phyloP scores from a whole-genome alignment of 352 stramenopile species.

The Albugo candida region DNA sequence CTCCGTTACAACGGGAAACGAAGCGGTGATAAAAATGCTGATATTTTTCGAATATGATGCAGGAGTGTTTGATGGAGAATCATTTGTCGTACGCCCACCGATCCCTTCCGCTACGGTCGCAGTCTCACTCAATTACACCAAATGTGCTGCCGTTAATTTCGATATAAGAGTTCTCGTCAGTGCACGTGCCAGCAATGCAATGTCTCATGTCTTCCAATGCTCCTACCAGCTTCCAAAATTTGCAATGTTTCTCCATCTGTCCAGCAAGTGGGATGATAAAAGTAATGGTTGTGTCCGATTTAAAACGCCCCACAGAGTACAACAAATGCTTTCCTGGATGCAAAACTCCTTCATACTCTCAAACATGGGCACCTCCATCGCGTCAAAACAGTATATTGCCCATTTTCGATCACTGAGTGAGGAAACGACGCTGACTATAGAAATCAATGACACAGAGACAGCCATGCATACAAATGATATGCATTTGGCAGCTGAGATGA shows the following conservation, averaged over 20 bases:
- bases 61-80: constrained; percentile 75
- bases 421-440: constrained; percentile 16
- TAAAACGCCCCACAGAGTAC: constrained; percentile 40
- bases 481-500: constrained; percentile 63
- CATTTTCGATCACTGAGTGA: constrained; percentile 45
- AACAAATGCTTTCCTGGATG: constrained; percentile 56
- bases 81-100: constrained; percentile 35
- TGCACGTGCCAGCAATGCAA: constrained; percentile 47
- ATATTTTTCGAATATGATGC: constrained; percentile 73
- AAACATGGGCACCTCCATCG: constrained; percentile 9
- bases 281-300: constrained; percentile 44
- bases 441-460: constrained; percentile 14
- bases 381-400: constrained; percentile 4
- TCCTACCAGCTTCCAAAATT: constrained; percentile 72
- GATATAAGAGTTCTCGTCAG: constrained; percentile 62
- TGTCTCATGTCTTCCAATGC: constrained; percentile 79
- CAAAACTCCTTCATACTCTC: constrained; percentile 34
- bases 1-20: constrained; percentile 63
- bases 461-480: constrained; percentile 68
- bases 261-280: constrained; percentile 9
- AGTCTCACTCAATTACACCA: constrained; percentile 37
- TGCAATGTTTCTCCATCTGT: constrained; percentile 49
- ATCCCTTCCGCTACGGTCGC: constrained; percentile 21
- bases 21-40: constrained; percentile 77
- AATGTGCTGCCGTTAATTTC: constrained; percentile 41